These are phyloP conservation scores for Lactarius quietus DNA, from an alignment of 768 basidiomycete genomes.

Conservation along the genomic window DNA sequence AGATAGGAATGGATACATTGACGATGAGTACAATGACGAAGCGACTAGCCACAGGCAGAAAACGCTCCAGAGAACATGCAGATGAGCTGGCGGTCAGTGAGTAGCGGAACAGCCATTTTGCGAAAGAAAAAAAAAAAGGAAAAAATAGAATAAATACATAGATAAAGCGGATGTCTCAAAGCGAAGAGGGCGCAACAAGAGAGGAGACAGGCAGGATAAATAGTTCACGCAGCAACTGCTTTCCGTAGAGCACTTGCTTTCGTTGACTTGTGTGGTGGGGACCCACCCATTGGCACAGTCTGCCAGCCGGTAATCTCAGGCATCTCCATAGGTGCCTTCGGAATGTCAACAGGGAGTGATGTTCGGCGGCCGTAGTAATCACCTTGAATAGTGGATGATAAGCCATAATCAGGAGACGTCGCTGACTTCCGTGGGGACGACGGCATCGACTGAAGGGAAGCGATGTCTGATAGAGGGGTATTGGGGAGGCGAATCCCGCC, in stretches of 20 bases:
- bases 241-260: slow-evolving; percentile 29
- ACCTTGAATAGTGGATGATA: slow-evolving; percentile 13
- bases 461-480: slow-evolving; percentile 67
- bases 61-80: slow-evolving; percentile 25
- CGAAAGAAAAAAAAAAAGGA: not conserved
- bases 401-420: slow-evolving; percentile 28
- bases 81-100: slow-evolving; percentile 23
- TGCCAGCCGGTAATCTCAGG: slow-evolving; percentile 39
- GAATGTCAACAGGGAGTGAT: slow-evolving; percentile 27
- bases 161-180: slow-evolving; percentile 27
- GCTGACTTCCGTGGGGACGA: slow-evolving; percentile 32
- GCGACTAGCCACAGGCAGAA: slow-evolving; percentile 24
- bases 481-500: slow-evolving; percentile 71
- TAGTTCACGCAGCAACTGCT: slow-evolving; percentile 29
- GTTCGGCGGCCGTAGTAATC: slow-evolving; percentile 31
- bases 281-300: slow-evolving; percentile 32
- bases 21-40: slow-evolving; percentile 27
- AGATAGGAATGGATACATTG: slow-evolving; percentile 27
- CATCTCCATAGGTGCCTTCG: slow-evolving; percentile 20
- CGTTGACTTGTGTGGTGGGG: slow-evolving; percentile 27
- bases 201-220: not conserved
- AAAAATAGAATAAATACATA: slow-evolving; percentile 26
- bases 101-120: slow-evolving; percentile 24
- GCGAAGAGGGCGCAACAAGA: slow-evolving; percentile 14
- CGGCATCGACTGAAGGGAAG: slow-evolving; percentile 39